Percentiles rank a stretch among this genome's conserved stretches.
phyloP scores from a whole-genome alignment of 805 yeast species.

The Metschnikowia matae region DNA sequence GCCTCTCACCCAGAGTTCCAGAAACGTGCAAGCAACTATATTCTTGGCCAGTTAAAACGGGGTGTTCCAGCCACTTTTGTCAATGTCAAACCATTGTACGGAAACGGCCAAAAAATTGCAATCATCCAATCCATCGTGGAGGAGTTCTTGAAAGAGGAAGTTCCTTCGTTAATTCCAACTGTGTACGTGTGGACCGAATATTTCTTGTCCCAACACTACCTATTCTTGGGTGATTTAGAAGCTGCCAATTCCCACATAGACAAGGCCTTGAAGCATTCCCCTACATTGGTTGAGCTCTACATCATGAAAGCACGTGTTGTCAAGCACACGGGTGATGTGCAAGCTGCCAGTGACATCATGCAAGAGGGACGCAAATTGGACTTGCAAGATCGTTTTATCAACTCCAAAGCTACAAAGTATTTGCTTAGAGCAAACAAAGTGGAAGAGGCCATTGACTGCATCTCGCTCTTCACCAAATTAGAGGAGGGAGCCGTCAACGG shows the following conservation, averaged over 20 bases:
- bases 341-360: conserved; percentile 61
- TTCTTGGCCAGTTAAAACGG: conserved; percentile 58
- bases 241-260: conserved; percentile 58
- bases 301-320: conserved; percentile 75
- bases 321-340: conserved; percentile 63
- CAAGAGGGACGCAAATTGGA: conserved; percentile 71
- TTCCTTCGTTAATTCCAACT: conserved; percentile 36
- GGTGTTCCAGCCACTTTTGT: conserved; percentile 91
- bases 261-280: conserved; percentile 64
- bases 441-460: conserved; percentile 68
- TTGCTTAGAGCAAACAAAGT: conserved; percentile 69
- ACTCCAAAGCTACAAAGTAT: conserved; percentile 83
- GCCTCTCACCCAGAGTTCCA: conserved; percentile 49
- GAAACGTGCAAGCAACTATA: conserved; percentile 47
- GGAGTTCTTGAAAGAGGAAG: conserved; percentile 38
- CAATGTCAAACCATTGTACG: conserved; percentile 77
- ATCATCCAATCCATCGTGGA: conserved; percentile 52
- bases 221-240: conserved; percentile 49
- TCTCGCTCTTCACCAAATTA: conserved; percentile 73
- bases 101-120: conserved; percentile 34
- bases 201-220: conserved; percentile 74
- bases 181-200: conserved; percentile 65
- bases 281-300: conserved; percentile 79
- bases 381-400: conserved; percentile 86
- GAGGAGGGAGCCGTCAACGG: conserved; percentile 82